Conservation (phyloP, 2,329 filamentous ascomycete genomes). For the Coleophoma crateriformis region DNA sequence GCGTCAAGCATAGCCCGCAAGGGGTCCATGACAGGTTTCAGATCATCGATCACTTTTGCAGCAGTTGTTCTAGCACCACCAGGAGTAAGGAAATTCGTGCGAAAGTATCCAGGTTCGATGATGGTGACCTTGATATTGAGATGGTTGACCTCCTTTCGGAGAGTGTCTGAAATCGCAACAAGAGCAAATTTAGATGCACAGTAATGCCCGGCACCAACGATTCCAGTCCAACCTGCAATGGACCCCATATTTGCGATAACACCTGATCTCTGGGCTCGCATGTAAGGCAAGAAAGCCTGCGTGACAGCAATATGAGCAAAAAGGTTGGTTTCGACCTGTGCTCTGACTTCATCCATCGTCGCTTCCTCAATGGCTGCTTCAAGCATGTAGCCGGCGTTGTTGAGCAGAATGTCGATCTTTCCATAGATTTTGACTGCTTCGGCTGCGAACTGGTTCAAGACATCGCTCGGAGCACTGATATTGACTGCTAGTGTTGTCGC, state of each 20-base stretch:
- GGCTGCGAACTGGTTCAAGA: constrained; percentile 29
- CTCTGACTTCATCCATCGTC: constrained; percentile 30
- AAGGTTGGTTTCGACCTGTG: constrained; percentile 46
- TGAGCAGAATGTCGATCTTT: constrained; percentile 38
- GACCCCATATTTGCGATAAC: constrained; percentile 41
- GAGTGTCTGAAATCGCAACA: constrained; percentile 34
- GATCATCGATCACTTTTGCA: constrained; percentile 4
- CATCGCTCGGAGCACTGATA: constrained; percentile 29
- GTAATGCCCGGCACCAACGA: constrained; percentile 36
- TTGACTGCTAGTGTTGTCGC: constrained; percentile 32
- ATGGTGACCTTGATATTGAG: constrained; percentile 38
- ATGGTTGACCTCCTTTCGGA: constrained; percentile 36
- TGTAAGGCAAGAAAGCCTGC: constrained; percentile 39
- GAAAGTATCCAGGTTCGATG: constrained; percentile 44
- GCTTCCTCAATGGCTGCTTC: constrained; percentile 38
- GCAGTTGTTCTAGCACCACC: constrained; percentile 1
- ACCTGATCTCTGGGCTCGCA: constrained; percentile 35
- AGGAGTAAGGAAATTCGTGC: constrained; percentile 37
- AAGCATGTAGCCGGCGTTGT: constrained; percentile 37
- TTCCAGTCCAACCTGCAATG: constrained; percentile 34
- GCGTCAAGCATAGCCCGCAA: constrained; percentile 15
- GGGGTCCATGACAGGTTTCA: not conserved
- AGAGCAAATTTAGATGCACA: constrained; percentile 39
- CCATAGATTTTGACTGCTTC: constrained; percentile 33
- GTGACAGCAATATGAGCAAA: constrained; percentile 43